Conservation (phyloP, 352 stramenopile genomes). For the Phytopythium helicoides region DNA sequence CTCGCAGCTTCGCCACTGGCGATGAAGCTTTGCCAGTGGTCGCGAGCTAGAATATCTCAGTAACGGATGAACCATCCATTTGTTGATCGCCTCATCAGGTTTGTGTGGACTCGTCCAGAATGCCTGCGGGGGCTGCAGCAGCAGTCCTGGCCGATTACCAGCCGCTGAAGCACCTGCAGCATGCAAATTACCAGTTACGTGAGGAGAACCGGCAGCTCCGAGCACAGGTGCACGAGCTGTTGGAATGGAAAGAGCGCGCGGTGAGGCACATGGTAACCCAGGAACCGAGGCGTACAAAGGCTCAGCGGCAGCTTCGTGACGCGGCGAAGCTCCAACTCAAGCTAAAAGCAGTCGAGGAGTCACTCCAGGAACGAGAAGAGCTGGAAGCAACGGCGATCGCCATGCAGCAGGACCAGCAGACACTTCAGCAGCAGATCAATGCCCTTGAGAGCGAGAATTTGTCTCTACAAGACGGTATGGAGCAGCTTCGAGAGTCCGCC, state of each 20-base stretch:
- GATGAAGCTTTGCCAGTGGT: no score
- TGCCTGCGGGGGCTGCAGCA: constrained; percentile 24
- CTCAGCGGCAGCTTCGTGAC: constrained; percentile 43
- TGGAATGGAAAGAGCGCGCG: constrained; percentile 66
- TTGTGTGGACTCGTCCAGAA: neutral
- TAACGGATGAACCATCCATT: constrained; percentile 3
- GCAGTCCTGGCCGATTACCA: constrained; percentile 50
- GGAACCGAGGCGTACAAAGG: constrained; percentile 44
- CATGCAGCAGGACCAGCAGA: constrained; percentile 30
- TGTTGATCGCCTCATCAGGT: neutral
- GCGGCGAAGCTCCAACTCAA: constrained; percentile 53
- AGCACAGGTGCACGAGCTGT: constrained; percentile 48
- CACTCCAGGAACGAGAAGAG: constrained; percentile 46
- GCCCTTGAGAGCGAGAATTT: constrained; percentile 27
- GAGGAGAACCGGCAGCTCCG: constrained; percentile 51
- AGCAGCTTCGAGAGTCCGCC: constrained; percentile 13
- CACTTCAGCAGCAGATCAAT: constrained; percentile 23
- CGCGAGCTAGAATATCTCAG: neutral
- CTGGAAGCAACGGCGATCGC: constrained; percentile 40
- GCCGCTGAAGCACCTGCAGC: constrained; percentile 54
- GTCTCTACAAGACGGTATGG: constrained; percentile 15
- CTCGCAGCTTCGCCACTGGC: constrained; percentile 11
- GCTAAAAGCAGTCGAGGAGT: constrained; percentile 49
- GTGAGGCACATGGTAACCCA: constrained; percentile 59
- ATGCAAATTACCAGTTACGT: constrained; percentile 63